Conservation (phyloP, 176 grass and related monocot species). For the Oryza glumipatula region DNA sequence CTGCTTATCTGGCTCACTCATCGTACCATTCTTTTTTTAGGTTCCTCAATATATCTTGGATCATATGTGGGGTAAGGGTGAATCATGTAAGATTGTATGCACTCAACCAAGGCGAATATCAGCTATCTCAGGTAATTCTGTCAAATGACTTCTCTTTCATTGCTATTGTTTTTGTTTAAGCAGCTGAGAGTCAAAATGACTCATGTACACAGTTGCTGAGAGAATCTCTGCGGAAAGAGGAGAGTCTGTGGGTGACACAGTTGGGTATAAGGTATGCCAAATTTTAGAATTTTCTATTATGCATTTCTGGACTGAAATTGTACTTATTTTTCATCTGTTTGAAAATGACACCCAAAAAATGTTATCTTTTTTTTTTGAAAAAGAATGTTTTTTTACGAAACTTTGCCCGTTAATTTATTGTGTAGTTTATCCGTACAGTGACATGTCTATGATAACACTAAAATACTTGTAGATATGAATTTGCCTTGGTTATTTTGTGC, state of each 20-base stretch:
- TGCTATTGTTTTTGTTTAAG: background rate
- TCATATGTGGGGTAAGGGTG: constrained; percentile 85
- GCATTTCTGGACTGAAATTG: constrained; percentile 27
- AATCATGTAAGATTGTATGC: constrained; percentile 91
- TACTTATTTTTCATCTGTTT: constrained; percentile 19
- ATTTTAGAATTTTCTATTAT: constrained; percentile 25
- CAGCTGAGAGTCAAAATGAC: background rate
- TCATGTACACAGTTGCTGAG: constrained; percentile 73
- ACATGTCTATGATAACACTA: background rate
- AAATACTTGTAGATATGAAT: background rate
- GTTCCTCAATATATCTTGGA: constrained; percentile 99
- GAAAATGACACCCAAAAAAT: constrained; percentile 10
- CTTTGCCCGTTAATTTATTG: constrained; percentile 17
- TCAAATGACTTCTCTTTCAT: constrained; percentile 3
- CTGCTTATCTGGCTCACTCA: constrained; percentile 28
- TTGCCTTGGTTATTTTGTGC: background rate
- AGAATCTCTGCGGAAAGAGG: constrained; percentile 96
- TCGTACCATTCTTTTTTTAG: constrained; percentile 50
- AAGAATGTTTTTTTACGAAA: background rate
- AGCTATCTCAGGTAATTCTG: constrained; percentile 84
- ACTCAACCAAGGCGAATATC: constrained; percentile 96
- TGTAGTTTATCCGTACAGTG: background rate
- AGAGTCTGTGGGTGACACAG: constrained; percentile 80
- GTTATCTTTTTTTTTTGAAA: background rate
- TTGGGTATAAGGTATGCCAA: constrained; percentile 92